A percentile compares a stretch with the other conserved stretches of the same genome.
phyloP scores from a whole-genome alignment of 768 basidiomycete species.

The Tremella yokohamensis region DNA sequence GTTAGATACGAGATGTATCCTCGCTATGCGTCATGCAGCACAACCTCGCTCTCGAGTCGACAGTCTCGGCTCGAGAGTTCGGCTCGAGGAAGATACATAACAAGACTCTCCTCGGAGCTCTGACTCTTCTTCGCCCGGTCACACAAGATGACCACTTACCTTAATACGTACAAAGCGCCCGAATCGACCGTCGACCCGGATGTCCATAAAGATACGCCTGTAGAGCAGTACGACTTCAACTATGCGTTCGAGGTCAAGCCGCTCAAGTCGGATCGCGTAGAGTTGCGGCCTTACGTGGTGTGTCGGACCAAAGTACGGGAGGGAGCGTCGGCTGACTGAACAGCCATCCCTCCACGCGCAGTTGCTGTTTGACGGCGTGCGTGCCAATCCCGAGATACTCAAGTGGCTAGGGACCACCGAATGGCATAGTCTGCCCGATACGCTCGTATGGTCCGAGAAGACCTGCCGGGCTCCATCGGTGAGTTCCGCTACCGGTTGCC shows the following conservation, averaged over 20 bases:
- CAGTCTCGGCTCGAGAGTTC: too few species aligned
- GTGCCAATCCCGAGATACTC: slow-evolving; percentile 22
- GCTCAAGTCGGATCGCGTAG: slow-evolving; percentile 36
- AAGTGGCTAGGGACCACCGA: slow-evolving; percentile 15
- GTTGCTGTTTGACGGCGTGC: slow-evolving; percentile 20
- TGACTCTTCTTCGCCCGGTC: too few species aligned
- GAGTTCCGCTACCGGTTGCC: not conserved
- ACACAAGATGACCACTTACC: not conserved
- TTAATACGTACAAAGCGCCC: slow-evolving; percentile 1
- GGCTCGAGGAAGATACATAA: too few species aligned
- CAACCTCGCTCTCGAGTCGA: too few species aligned
- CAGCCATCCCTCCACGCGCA: slow-evolving; percentile 37
- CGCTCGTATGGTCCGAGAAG: slow-evolving; percentile 16
- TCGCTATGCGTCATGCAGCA: too few species aligned
- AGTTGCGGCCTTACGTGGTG: slow-evolving; percentile 34
- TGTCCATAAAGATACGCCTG: slow-evolving; percentile 22
- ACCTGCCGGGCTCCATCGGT: slow-evolving; percentile 16
- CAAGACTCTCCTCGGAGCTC: too few species aligned
- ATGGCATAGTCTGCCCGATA: slow-evolving; percentile 14
- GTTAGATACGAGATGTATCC: too few species aligned
- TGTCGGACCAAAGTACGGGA: not conserved
- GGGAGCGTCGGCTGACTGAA: too few species aligned
- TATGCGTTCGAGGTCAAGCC: slow-evolving; percentile 35
- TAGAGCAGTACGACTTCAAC: slow-evolving; percentile 44
- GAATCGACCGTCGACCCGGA: not conserved